These are phyloP conservation scores for Podospora bellae-mahoneyi DNA, from an alignment of 495 filamentous ascomycete genomes.

Conservation along the genomic window DNA sequence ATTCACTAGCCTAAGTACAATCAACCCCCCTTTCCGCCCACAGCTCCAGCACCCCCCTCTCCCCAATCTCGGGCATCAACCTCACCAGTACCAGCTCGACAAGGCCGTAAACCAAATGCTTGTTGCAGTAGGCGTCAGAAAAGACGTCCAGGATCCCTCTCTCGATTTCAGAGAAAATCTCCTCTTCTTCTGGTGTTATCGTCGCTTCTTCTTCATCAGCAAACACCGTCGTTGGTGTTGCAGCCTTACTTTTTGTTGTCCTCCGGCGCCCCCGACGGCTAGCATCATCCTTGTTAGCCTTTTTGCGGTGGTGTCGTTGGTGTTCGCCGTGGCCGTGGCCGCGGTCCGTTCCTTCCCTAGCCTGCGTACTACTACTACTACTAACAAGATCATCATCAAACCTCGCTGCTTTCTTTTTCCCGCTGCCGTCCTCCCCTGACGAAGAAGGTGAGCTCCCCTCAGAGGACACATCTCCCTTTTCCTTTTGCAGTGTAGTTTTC, in stretches of 20 bases:
- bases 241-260: background rate
- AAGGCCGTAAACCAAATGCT: conserved; percentile 75
- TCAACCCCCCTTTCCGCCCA: conserved; percentile 57
- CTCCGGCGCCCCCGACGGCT: conserved; percentile 3
- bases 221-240: background rate
- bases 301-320: background rate
- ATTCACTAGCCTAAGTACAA: background rate
- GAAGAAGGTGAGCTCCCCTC: background rate
- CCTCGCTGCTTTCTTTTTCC: background rate
- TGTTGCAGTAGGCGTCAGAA: conserved; percentile 81
- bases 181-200: conserved; percentile 31
- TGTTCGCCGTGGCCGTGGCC: background rate
- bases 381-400: background rate
- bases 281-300: background rate
- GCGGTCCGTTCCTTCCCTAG: conserved; percentile 6
- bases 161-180: conserved; percentile 47
- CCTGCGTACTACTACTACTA: conserved; percentile 6
- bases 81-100: conserved; percentile 74
- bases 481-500: background rate
- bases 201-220: background rate
- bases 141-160: conserved; percentile 66
- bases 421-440: background rate
- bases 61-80: conserved; percentile 79
- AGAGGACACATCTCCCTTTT: background rate
- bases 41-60: conserved; percentile 66